Conservation (phyloP, 1,139 yeast species). For the Candida tropicalis region DNA sequence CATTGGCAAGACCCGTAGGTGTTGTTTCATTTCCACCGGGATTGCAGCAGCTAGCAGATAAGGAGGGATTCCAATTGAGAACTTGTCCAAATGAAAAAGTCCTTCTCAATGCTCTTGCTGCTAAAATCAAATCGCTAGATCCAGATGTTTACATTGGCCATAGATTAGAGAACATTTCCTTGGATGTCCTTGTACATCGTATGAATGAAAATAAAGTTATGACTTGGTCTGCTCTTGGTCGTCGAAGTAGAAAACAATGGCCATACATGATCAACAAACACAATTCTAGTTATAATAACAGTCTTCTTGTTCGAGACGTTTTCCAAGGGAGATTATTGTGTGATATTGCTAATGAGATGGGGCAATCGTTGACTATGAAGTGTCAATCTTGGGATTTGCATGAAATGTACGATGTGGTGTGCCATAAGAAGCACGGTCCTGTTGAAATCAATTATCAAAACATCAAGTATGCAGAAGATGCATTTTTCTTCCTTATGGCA, state of each 20-base stretch:
- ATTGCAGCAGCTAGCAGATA: conserved; percentile 57
- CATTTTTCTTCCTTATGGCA: conserved; percentile 67
- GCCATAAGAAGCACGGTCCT: conserved; percentile 61
- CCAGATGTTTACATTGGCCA: conserved; percentile 95
- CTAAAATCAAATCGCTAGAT: conserved; percentile 69
- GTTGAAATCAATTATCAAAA: conserved; percentile 75
- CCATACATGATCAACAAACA: conserved; percentile 60
- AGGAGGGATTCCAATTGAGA: conserved; percentile 51
- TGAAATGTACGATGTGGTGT: conserved; percentile 84
- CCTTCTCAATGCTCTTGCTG: conserved; percentile 71
- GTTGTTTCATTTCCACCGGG: conserved; percentile 72
- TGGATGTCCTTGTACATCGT: conserved; percentile 82
- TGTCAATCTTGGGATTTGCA: conserved; percentile 96
- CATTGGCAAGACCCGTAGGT: conserved; percentile 77
- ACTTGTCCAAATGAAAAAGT: conserved; percentile 74
- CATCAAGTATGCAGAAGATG: conserved; percentile 67
- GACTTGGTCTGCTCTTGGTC: conserved; percentile 85
- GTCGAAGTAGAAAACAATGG: conserved; percentile 75
- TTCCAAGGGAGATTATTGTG: conserved; percentile 87
- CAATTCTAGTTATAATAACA: conserved; percentile 46
- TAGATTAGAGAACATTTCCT: conserved; percentile 72
- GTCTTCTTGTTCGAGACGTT: conserved; percentile 63
- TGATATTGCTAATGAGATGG: conserved; percentile 94
- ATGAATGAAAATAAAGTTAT: conserved; percentile 71
- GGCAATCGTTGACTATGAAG: conserved; percentile 85